Percentiles rank a stretch among this genome's conserved stretches.
These are phyloP conservation scores for Diaporthe nobilis DNA, from an alignment of 2,329 filamentous ascomycete species.

Conservation along the genomic window DNA sequence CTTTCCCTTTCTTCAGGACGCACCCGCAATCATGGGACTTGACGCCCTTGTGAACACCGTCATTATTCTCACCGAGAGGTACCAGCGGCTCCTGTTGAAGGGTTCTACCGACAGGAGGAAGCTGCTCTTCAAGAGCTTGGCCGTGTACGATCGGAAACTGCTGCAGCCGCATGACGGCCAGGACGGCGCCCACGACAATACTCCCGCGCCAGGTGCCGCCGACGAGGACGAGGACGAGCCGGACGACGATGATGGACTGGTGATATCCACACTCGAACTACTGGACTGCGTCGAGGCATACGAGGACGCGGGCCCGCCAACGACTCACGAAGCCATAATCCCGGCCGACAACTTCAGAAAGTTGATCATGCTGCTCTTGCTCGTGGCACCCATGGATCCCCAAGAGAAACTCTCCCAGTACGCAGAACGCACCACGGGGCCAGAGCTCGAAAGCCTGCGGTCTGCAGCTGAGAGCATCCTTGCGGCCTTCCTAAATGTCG, in stretches of 20 bases:
- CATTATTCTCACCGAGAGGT: conserved; percentile 79
- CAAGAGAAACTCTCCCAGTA: conserved; percentile 77
- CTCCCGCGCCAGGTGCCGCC: conserved; percentile 49
- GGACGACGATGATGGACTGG: conserved; percentile 71
- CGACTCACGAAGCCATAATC: conserved; percentile 76
- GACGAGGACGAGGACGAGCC: conserved; percentile 54
- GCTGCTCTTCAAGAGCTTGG: conserved; percentile 79
- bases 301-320: conserved; percentile 63
- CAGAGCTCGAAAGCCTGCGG: conserved; percentile 71
- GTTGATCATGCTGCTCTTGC: conserved; percentile 77
- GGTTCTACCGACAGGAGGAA: conserved; percentile 71
- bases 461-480: conserved; percentile 75
- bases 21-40: conserved; percentile 77
- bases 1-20: conserved; percentile 80
- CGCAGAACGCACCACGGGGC: conserved; percentile 67
- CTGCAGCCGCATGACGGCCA: conserved; percentile 51
- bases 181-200: conserved; percentile 42
- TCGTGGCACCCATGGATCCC: conserved; percentile 74
- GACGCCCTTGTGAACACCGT: conserved; percentile 81
- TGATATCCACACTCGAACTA: conserved; percentile 77
- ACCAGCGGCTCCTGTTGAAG: conserved; percentile 72
- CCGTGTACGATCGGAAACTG: conserved; percentile 76
- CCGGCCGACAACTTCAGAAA: conserved; percentile 81
- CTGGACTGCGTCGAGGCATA: conserved; percentile 76
- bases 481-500: conserved; percentile 75